Conservation (phyloP, 345 rosid genomes). For the rapeseed (Brassica napus) region Da-Ae NC_063442.1:42838501-42839000, state of each 20-base stretch:
- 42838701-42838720: slow-evolving; percentile 65
- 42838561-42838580: slow-evolving; percentile 26
- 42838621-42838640: slow-evolving; percentile 19
- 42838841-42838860: slow-evolving; percentile 66
- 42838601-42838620: slow-evolving; percentile 24
- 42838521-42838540: not conserved
- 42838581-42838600: slow-evolving; percentile 5
- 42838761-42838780: not conserved
- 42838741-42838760: slow-evolving; percentile 66
- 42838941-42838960: not conserved
- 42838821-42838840: slow-evolving; percentile 90
- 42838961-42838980: slow-evolving; percentile 23
- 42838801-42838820: too few species aligned
- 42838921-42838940: slow-evolving; percentile 38
- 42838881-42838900: slow-evolving; percentile 78
- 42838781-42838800: slow-evolving; percentile 1
- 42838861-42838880: slow-evolving; percentile 56
- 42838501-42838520: not conserved
- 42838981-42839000: not conserved
- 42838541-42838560: not conserved
- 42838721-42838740: slow-evolving; percentile 74
- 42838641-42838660: slow-evolving; percentile 45
- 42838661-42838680: slow-evolving; percentile 62
- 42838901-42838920: slow-evolving; percentile 71
- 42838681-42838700: slow-evolving; percentile 48